Evolutionary conservation across 1,284 basidiomycete genomes (phyloP).

Genomic region (Fomitopsis schrenkii): DNA sequence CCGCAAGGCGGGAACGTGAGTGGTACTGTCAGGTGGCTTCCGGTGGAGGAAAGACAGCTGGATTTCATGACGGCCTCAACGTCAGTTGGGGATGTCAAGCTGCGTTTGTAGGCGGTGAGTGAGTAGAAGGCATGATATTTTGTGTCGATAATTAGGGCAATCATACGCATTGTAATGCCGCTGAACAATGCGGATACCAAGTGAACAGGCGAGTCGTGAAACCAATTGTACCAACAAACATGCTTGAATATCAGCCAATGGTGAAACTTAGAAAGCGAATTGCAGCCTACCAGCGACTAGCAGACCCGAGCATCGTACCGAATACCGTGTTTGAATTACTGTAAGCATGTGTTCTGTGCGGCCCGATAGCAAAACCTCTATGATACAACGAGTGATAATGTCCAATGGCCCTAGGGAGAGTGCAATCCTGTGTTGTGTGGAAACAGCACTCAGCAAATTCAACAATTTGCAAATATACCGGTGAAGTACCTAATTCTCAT

Average conservation of each 20-base stretch:
- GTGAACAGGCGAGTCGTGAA: no score
- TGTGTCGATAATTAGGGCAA: no score
- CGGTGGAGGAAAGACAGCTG: neutral
- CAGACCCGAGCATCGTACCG: no score
- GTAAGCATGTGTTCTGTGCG: no score
- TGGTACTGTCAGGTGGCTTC: constrained; percentile 14
- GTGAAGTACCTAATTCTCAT: neutral
- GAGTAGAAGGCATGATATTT: no score
- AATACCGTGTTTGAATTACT: no score
- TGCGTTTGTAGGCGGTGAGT: neutral
- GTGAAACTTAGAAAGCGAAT: no score
- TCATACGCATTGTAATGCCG: no score
- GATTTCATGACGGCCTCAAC: constrained; percentile 11
- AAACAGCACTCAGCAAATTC: neutral
- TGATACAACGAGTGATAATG: neutral
- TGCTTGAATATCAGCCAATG: no score
- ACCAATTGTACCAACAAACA: no score
- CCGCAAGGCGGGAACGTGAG: constrained; percentile 1
- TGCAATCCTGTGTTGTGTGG: neutral
- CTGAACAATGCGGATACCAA: no score
- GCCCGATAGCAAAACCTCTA: neutral
- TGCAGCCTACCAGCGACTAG: no score
- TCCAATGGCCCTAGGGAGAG: neutral
- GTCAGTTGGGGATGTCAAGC: constrained; percentile 8
- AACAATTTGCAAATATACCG: neutral